Base-by-base conservation (phyloP, 2,329 filamentous ascomycete species). In the Alternaria gaisen region DNA sequence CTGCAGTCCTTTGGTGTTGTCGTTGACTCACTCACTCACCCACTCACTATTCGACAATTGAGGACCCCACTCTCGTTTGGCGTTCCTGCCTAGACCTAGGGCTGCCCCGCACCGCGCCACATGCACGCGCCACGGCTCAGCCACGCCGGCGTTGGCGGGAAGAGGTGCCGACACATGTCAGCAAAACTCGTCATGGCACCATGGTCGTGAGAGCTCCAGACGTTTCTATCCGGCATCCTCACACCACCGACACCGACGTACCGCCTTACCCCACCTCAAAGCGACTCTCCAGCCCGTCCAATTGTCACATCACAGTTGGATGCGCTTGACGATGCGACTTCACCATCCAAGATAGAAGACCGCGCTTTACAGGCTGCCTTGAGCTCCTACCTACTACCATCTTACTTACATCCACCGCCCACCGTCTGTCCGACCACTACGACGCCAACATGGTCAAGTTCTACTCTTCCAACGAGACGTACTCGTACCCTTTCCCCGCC, bases 401-500 rank as follows among this genome's bases (percentile, higher is more conserved):
- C 48, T 51, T 48, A 10, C 53, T 20, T 36, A 5, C 32, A 36
- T 36, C 32, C 44, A 42, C 47, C 28, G 46, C 47, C 46, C 3
- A 7, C 24, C 24, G 24, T 26, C 24, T 26, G 24, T 10, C 16
- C 4, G 54, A 53, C 1, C 42, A 41, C 38, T 12, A 18, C 14
- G 30, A 63, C 41, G 41, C 20, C 53, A 48, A 40, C 16, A 85
- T 85, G 83, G 83, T 85, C 68, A 84, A 84, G 74, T 83, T 84
- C 78, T 84, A 84, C 79, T 80, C 78, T 47, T 78, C 75, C 71
- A 88, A 86, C 80, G 90, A 91, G 78, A 87, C 85, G 72, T 93
- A 94, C 84, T 85, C 89, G 67, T 92, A 94, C 80, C 90, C 91
- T 50, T 94, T 94, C 82, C 89, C 91, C 64, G 91, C 91, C 77